Conservation (phyloP, 768 basidiomycete genomes). For the Rubroboletus satanas region DNA sequence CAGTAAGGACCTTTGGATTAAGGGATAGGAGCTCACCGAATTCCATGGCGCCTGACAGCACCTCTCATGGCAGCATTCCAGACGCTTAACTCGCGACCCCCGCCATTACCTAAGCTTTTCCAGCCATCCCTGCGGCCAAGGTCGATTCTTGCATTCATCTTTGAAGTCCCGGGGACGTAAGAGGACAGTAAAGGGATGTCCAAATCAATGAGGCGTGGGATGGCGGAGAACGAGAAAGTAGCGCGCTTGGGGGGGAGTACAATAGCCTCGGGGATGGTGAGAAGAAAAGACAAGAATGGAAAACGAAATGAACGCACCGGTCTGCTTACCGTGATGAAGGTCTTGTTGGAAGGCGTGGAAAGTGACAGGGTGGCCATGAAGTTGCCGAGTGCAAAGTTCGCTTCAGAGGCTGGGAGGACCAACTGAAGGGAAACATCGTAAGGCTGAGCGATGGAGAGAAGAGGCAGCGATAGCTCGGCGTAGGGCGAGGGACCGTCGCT, state of each 20-base stretch:
- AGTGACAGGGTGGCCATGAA: conserved; percentile 75
- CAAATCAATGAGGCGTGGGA: conserved; percentile 42
- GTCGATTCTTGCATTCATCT: conserved; percentile 57
- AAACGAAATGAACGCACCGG: conserved; percentile 47
- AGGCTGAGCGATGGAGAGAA: conserved; percentile 56
- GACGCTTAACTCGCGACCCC: conserved; percentile 72
- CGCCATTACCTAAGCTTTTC: conserved; percentile 62
- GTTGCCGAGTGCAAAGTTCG: conserved; percentile 75
- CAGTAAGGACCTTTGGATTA: background rate
- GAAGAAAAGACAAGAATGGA: background rate
- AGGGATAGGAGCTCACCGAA: conserved; percentile 49
- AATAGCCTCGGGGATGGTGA: conserved; percentile 48
- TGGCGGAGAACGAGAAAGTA: conserved; percentile 35
- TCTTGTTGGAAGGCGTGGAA: conserved; percentile 56
- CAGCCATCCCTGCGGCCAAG: conserved; percentile 73
- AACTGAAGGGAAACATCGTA: conserved; percentile 73
- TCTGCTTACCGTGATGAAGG: conserved; percentile 55
- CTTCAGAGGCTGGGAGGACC: conserved; percentile 57
- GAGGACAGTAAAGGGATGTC: conserved; percentile 56
- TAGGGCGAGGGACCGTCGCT: conserved; percentile 68
- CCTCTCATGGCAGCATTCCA: conserved; percentile 59
- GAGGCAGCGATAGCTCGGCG: conserved; percentile 50
- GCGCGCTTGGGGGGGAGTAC: conserved; percentile 39
- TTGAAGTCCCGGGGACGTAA: conserved; percentile 46
- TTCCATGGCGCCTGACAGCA: conserved; percentile 58